Conservation (phyloP, 2,329 filamentous ascomycete genomes). For the Cladosporium sp. region DNA sequence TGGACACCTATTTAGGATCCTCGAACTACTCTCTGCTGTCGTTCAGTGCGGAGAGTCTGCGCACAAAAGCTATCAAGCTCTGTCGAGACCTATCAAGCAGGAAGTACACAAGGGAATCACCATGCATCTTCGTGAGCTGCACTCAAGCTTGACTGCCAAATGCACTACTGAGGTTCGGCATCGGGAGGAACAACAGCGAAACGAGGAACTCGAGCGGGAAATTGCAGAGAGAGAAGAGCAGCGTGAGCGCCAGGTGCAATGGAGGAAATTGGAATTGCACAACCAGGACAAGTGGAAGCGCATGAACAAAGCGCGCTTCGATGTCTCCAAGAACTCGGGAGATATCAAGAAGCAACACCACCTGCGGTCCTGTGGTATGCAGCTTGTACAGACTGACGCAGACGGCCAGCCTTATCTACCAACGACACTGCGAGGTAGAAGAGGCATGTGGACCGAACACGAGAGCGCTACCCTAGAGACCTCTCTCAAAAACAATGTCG, state of each 20-base stretch:
- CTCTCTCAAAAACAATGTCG: constrained; percentile 29
- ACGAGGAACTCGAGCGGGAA: not conserved
- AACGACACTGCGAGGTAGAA: constrained; percentile 33
- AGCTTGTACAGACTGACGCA: constrained; percentile 35
- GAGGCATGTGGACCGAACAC: constrained; percentile 35
- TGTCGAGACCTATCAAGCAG: constrained; percentile 19
- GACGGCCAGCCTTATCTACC: constrained; percentile 40
- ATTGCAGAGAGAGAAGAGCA: not conserved
- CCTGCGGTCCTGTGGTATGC: constrained; percentile 22
- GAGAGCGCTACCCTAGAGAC: constrained; percentile 35
- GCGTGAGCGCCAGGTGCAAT: not conserved
- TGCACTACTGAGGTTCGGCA: not conserved
- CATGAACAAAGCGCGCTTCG: constrained; percentile 28
- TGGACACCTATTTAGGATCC: not conserved
- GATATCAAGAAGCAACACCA: constrained; percentile 24
- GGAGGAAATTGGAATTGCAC: not conserved
- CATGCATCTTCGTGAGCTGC: not conserved
- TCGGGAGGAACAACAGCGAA: not conserved
- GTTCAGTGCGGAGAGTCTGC: not conserved
- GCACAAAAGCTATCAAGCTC: constrained; percentile 8
- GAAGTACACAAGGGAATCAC: constrained; percentile 4
- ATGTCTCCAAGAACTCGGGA: constrained; percentile 22
- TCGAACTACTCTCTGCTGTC: not conserved
- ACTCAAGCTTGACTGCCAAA: not conserved
- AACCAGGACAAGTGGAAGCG: constrained; percentile 26